A percentile compares a stretch with the other conserved stretches of the same genome.
phyloP scores from a whole-genome alignment of 345 rosid genomes.

The Gossypium anomalum region DNA sequence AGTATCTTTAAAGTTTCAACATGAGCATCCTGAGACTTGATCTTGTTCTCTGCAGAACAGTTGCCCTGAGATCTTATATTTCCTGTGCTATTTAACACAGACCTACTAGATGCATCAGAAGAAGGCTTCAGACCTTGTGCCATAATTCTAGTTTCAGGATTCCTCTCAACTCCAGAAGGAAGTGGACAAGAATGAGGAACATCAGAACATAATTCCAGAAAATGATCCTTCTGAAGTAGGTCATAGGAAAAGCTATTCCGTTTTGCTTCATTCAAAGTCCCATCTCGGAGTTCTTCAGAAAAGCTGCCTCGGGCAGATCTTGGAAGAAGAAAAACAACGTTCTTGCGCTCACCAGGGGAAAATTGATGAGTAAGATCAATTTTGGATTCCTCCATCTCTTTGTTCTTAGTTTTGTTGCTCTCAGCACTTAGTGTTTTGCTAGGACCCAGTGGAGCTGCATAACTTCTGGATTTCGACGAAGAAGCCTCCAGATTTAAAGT shows the following conservation, averaged over 20 bases:
- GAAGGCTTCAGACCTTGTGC: conserved; percentile 28
- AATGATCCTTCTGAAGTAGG: conserved; percentile 25
- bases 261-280: conserved; percentile 23
- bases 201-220: conserved; percentile 30
- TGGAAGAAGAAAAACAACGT: conserved; percentile 48
- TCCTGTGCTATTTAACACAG: conserved; percentile 8
- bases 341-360: conserved; percentile 32
- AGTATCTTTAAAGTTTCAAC: conserved; percentile 32
- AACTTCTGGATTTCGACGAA: conserved; percentile 21
- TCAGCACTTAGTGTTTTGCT: conserved; percentile 23
- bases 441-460: conserved; percentile 15
- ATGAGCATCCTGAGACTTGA: conserved; percentile 24
- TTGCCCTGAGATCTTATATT: conserved; percentile 17
- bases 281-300: conserved; percentile 24
- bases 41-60: conserved; percentile 21
- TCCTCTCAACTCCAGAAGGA: conserved; percentile 33
- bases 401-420: conserved; percentile 29
- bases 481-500: conserved; percentile 26
- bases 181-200: conserved; percentile 50
- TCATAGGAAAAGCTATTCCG: conserved; percentile 28
- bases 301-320: conserved; percentile 25
- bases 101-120: conserved; percentile 24
- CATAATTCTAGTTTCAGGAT: conserved; percentile 23
- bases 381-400: conserved; percentile 26
- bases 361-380: conserved; percentile 25